Evolutionary conservation across 805 yeast genomes (phyloP).

Genomic region (Ogataea dorogensis): DNA sequence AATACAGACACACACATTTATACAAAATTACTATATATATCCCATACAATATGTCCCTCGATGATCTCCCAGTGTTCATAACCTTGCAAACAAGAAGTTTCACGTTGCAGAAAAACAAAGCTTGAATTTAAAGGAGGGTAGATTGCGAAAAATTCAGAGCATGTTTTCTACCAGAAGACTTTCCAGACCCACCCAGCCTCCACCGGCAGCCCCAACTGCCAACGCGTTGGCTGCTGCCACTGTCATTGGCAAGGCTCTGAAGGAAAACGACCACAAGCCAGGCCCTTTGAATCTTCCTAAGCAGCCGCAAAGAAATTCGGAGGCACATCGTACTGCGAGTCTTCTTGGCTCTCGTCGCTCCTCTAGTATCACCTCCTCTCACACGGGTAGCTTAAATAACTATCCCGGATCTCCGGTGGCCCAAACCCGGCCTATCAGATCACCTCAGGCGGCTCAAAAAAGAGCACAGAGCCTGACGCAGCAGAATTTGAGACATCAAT

Average conservation of each 20-base stretch:
- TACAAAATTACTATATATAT: no score
- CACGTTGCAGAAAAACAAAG: slow-evolving; percentile 10
- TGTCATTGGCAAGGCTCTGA: slow-evolving; percentile 50
- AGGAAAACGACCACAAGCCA: slow-evolving; percentile 34
- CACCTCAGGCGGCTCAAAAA: slow-evolving; percentile 9
- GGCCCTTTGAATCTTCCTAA: slow-evolving; percentile 33
- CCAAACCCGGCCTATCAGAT: slow-evolving; percentile 5
- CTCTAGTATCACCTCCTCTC: slow-evolving; percentile 24
- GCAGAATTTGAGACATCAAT: slow-evolving; percentile 18
- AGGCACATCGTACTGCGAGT: slow-evolving; percentile 20
- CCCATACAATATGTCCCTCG: background rate
- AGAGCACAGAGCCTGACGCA: slow-evolving; percentile 25
- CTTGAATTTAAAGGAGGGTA: slow-evolving; percentile 7
- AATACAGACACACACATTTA: slow-evolving; percentile 7
- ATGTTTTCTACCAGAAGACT: slow-evolving; percentile 25
- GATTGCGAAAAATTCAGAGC: slow-evolving; percentile 1
- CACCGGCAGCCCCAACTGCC: slow-evolving; percentile 36
- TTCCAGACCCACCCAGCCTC: slow-evolving; percentile 21
- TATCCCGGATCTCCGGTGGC: slow-evolving; percentile 19
- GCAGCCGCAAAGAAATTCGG: slow-evolving; percentile 21
- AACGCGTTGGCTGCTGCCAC: slow-evolving; percentile 66
- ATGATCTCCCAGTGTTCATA: slow-evolving; percentile 1
- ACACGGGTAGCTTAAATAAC: slow-evolving; percentile 20
- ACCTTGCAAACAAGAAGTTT: slow-evolving; percentile 4
- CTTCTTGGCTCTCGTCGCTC: slow-evolving; percentile 24